These are phyloP conservation scores for Lentinus tigrinus DNA, from an alignment of 768 basidiomycete species.

Conservation along the genomic window DNA sequence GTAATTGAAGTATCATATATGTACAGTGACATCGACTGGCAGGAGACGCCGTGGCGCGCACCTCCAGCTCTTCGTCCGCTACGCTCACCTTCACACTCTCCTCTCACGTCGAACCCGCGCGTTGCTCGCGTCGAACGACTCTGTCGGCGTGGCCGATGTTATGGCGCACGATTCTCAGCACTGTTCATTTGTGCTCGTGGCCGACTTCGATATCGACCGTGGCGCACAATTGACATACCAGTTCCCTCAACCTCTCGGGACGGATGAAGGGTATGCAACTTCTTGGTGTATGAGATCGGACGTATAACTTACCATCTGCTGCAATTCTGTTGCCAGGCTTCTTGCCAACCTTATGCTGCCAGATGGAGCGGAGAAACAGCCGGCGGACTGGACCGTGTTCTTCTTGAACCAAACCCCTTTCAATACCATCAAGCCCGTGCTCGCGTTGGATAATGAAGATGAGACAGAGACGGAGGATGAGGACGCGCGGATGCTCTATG, in stretches of 20 bases:
- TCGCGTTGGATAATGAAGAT: slow-evolving; percentile 59
- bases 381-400: slow-evolving; percentile 98
- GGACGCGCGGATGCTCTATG: slow-evolving; percentile 68
- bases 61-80: too few relatives aligned
- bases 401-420: slow-evolving; percentile 93
- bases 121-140: too few relatives aligned
- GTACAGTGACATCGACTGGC: too few relatives aligned
- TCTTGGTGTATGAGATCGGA: not conserved
- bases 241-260: slow-evolving; percentile 91
- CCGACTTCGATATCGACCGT: slow-evolving; percentile 97
- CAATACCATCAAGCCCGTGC: slow-evolving; percentile 81
- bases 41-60: too few relatives aligned
- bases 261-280: slow-evolving; percentile 82
- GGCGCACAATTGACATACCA: slow-evolving; percentile 94
- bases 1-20: too few relatives aligned
- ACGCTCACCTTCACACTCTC: too few relatives aligned
- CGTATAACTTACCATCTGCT: too few relatives aligned
- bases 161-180: slow-evolving; percentile 71
- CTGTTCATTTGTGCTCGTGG: slow-evolving; percentile 90
- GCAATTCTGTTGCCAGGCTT: slow-evolving; percentile 58
- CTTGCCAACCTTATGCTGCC: slow-evolving; percentile 98
- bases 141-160: not conserved
- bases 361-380: slow-evolving; percentile 92
- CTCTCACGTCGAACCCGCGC: too few relatives aligned
- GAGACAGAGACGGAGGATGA: slow-evolving; percentile 17